Evolutionary conservation across 306 rosid genomes (phyloP), one percentile per base, ranked within the genome.

Genomic region (Chamaecrista fasciculata): DNA sequence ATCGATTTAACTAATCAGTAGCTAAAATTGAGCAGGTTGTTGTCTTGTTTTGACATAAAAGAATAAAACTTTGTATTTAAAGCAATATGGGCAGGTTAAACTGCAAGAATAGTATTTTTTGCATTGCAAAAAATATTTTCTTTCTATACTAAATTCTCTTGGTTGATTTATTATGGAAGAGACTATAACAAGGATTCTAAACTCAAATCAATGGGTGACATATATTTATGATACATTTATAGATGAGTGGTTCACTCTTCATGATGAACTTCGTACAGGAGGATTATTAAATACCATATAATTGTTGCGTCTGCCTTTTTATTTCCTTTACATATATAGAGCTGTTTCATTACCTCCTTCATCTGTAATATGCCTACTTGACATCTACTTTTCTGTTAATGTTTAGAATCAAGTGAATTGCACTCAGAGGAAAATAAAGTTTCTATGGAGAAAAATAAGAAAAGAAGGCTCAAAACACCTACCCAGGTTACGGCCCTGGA

Each of bases 401-500:
- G 60, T 70, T 66, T 57, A 94, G 99, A 91, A 69, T 76, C 86
- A 57, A 52, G 81, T 42, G 89, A 82, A 53, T 66, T 75, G 77
- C 90, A 85, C 62, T 85, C 91, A 2, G 97, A 93, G 78, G 96
- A 88, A 66, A 93, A 88, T 36, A 90, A 86, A 79, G 85, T 34
- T 62, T 85, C 81, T 43, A 55, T 51, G 28, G 96, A 91, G 78
- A 91, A 86, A 66, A 83, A 73, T 69, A 78, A 73, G 82, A 94
- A 87, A 84, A 85, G 99, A 74, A 85, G 79, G 80, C 95, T 88
- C 66, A 94, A 94, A 84, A 87, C 96, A 75, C 96, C 95, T 4
- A 60, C 89, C 62, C 99, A 94, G 80, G 70, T 91, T 75, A 75
- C 26, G 73, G 96, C 87, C 69, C 78, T 94, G 84, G 99, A 94